Evolutionary conservation across 805 yeast species (phyloP).

Genomic region (Suhomyces tanzawaensis): DNA sequence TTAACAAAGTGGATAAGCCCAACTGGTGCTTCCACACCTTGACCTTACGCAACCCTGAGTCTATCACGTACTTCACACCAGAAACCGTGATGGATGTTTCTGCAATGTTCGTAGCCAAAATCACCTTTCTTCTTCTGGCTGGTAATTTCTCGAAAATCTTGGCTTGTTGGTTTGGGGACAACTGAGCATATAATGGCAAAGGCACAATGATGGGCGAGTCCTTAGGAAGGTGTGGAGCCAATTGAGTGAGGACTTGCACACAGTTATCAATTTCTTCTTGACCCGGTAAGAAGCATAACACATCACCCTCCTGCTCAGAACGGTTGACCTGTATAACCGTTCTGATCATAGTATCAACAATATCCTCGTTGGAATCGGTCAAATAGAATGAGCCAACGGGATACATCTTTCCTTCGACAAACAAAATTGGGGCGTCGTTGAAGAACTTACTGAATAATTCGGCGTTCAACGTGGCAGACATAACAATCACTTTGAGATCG

Average conservation of each 20-base stretch:
- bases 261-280: slow-evolving; percentile 96
- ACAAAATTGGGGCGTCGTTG: slow-evolving; percentile 74
- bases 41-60: slow-evolving; percentile 88
- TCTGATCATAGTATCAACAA: slow-evolving; percentile 75
- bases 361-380: slow-evolving; percentile 66
- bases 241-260: slow-evolving; percentile 54
- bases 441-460: slow-evolving; percentile 79
- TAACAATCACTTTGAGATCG: slow-evolving; percentile 69
- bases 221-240: slow-evolving; percentile 65
- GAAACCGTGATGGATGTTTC: slow-evolving; percentile 96
- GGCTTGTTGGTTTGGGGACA: slow-evolving; percentile 81
- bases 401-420: slow-evolving; percentile 85
- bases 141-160: slow-evolving; percentile 69
- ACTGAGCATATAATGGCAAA: slow-evolving; percentile 88
- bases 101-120: slow-evolving; percentile 92
- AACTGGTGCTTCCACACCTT: slow-evolving; percentile 93
- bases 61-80: slow-evolving; percentile 90
- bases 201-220: slow-evolving; percentile 76
- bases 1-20: slow-evolving; percentile 87
- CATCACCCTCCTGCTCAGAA: slow-evolving; percentile 82
- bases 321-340: slow-evolving; percentile 75
- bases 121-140: slow-evolving; percentile 74
- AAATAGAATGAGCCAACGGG: slow-evolving; percentile 76
- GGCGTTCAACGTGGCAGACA: slow-evolving; percentile 98
- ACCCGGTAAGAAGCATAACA: slow-evolving; percentile 91